phyloP scores from a whole-genome alignment of 371 early-diverging fungal genomes.

The Actinomortierella ambigua region DNA sequence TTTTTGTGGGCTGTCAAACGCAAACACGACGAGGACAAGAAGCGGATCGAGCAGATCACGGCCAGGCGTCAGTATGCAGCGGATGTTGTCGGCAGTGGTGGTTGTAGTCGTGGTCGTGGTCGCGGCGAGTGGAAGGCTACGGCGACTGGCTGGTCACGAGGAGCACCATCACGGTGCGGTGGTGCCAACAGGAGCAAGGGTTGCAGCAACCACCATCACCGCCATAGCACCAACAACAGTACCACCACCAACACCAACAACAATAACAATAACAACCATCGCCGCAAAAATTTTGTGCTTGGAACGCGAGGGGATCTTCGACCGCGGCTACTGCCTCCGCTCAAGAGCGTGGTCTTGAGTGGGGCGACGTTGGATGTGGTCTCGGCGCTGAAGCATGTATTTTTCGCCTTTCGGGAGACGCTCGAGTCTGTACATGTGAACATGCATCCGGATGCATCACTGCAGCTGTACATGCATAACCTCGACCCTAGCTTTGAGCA shows the following conservation, averaged over 20 bases:
- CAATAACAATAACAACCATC: not conserved
- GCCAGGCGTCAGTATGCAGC: no score
- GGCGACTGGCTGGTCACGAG: no score
- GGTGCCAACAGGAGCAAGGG: no score
- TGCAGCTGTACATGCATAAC: no score
- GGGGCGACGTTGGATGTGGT: conserved; percentile 25
- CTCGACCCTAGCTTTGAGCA: no score
- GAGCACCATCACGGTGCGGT: no score
- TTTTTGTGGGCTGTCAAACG: conserved; percentile 24
- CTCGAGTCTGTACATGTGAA: conserved; percentile 27
- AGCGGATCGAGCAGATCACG: no score
- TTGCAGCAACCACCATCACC: no score
- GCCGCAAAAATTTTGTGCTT: not conserved
- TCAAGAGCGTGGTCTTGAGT: conserved; percentile 23
- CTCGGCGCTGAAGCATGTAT: conserved; percentile 22
- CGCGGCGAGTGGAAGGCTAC: no score
- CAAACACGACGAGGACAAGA: not conserved
- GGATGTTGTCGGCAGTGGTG: no score
- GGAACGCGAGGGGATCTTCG: not conserved
- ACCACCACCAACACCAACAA: not conserved
- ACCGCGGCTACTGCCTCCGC: conserved; percentile 15
- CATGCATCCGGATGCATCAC: conserved; percentile 23
- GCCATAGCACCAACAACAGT: not conserved
- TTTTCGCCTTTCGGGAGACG: conserved; percentile 29
- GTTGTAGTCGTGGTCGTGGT: no score